Base-by-base conservation (phyloP, 768 basidiomycete species). In the Boletus edulis region DNA sequence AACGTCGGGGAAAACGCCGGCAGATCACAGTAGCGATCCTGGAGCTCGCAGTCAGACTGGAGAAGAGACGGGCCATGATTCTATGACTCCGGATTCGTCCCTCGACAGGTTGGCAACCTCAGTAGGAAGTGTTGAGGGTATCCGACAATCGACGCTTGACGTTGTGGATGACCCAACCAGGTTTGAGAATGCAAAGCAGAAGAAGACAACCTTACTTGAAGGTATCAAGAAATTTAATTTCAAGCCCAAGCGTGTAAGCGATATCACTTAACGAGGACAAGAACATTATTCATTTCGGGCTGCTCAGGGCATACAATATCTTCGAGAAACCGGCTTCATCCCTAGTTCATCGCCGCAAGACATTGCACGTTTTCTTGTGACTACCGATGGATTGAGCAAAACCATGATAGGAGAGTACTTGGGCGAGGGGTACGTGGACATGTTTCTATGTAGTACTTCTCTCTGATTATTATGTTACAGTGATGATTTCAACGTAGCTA, bases 211-310 rank as follows among this genome's bases (percentile, higher is more conserved):
- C 0, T 71, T 98, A 29, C 74, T 94, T 38, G 96, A 98, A 68
- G 97, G 97, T 27, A 90, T 98, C 72, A 94, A 89, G 72, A 94
- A 93, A 72, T 99, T 99, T 73, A 98, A 98, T 69, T 94, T 88
- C 78, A 98, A 97, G 73, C 95, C 96, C n/a, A 98, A 98, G 73
- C 83, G 86, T 62, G 94, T 95, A 65, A 44, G 86, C 72, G 35
- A 38, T 37, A 8, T 27, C 14, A 27, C 7, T 38, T 67, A 27
- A 49, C 15, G 18, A n/a, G 38, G 22, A 34, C 37, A 31, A 35
- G 18, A 18, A 10, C 32, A 10, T 22, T 17, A 27, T 17, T 58
- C 12, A 55, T 51, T 52, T 57, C 22, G 49, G 24, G 40, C 37
- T 54, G 29, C 8, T 20, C 52, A 96, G 94, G 97, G 97, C 15